Conservation (phyloP, 2,329 filamentous ascomycete species). For the Colletotrichum sp. region DNA sequence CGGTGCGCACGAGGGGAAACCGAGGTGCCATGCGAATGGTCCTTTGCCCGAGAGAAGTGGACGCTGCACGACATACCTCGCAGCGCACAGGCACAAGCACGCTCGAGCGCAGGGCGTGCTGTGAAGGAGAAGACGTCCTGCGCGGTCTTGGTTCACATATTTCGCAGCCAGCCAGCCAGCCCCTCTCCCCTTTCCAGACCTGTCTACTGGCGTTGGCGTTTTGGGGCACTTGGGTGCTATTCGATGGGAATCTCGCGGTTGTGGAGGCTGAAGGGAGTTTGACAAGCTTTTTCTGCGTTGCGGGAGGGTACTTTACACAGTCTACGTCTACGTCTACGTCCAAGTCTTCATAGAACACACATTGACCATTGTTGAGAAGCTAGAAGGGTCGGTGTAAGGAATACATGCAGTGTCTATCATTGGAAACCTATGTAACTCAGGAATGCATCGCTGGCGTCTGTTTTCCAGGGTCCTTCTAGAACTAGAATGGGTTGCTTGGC, state of each 20-base stretch:
- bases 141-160: not conserved
- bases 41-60: not conserved
- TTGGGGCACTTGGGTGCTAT: slow-evolving; percentile 16
- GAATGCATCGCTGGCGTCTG: not conserved
- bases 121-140: not conserved
- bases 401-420: not conserved
- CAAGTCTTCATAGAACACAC: slow-evolving; percentile 16
- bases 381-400: not conserved
- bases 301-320: slow-evolving; percentile 12
- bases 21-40: not conserved
- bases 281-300: slow-evolving; percentile 18
- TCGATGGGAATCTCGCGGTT: slow-evolving; percentile 12
- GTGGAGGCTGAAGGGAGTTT: slow-evolving; percentile 21
- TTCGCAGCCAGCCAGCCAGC: not conserved
- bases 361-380: slow-evolving; percentile 19
- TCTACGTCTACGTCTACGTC: slow-evolving; percentile 12
- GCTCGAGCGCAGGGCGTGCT: not conserved
- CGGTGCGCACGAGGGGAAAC: not conserved
- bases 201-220: slow-evolving; percentile 23
- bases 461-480: not conserved
- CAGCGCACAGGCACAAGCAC: not conserved
- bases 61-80: not conserved
- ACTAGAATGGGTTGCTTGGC: not conserved
- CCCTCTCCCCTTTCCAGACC: not conserved
- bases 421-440: not conserved